Percentiles rank a stretch among this genome's conserved stretches.
Conservation (phyloP, 2,329 filamentous ascomycete genomes). For the Colletotrichum lentis region DNA sequence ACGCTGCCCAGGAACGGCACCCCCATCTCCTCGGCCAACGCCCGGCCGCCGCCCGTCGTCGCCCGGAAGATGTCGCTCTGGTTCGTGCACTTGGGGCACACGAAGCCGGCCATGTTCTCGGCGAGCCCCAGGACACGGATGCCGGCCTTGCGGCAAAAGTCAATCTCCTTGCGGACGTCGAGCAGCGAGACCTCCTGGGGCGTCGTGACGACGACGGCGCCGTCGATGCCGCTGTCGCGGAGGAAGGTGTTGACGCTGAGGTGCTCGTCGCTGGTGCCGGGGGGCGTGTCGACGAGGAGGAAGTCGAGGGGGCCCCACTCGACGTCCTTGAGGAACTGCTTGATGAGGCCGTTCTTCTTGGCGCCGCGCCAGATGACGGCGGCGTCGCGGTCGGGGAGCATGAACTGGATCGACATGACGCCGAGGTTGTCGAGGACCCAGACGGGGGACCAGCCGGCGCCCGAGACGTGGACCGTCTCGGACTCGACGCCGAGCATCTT, state of each 20-base stretch:
- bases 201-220: conserved; percentile 91
- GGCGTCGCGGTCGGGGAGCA: conserved; percentile 92
- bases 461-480: conserved; percentile 92
- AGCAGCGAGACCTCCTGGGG: conserved; percentile 93
- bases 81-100: conserved; percentile 90
- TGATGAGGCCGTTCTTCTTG: conserved; percentile 98
- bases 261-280: conserved; percentile 95
- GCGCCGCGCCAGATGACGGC: conserved; percentile 97
- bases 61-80: conserved; percentile 86
- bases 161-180: conserved; percentile 96
- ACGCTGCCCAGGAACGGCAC: conserved; percentile 91
- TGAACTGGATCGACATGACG: conserved; percentile 98
- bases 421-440: conserved; percentile 95
- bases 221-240: conserved; percentile 90
- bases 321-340: conserved; percentile 97
- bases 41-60: conserved; percentile 85
- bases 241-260: conserved; percentile 91
- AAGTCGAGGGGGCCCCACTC: conserved; percentile 97
- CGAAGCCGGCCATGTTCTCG: conserved; percentile 98
- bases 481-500: conserved; percentile 98
- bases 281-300: conserved; percentile 91
- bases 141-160: conserved; percentile 94
- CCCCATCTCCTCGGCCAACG: conserved; percentile 82
- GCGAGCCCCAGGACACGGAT: conserved; percentile 89
- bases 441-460: conserved; percentile 90